phyloP scores from a whole-genome alignment of 345 rosid species.

The Cardamine occulta region DNA sequence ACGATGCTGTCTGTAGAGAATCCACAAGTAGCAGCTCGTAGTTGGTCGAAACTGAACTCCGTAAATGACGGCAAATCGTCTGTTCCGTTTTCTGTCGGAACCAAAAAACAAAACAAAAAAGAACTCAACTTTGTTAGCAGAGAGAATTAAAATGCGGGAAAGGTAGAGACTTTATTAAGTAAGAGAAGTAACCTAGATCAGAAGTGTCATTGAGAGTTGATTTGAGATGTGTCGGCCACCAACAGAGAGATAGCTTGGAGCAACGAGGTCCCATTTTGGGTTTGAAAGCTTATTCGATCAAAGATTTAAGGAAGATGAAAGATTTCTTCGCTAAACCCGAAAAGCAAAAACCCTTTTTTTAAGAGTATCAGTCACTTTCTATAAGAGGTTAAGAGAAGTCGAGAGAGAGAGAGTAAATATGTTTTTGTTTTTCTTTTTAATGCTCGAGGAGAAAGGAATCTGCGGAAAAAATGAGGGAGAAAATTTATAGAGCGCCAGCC shows the following conservation, averaged over 20 bases:
- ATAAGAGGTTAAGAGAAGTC: conserved; percentile 21
- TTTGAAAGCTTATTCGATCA: conserved; percentile 13
- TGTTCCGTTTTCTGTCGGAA: conserved; percentile 57
- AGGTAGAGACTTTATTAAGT: conserved; percentile 23
- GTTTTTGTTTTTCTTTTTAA: not conserved
- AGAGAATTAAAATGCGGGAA: conserved; percentile 28
- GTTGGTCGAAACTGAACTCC: conserved; percentile 70
- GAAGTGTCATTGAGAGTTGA: conserved; percentile 62
- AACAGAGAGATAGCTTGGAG: conserved; percentile 87
- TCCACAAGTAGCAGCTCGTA: conserved; percentile 66
- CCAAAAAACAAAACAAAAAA: not conserved
- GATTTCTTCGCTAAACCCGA: conserved; percentile 27
- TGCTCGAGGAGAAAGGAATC: conserved; percentile 39
- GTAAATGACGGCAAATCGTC: conserved; percentile 60
- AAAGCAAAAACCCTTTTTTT: conserved; percentile 41
- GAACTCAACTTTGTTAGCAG: conserved; percentile 8
- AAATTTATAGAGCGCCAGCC: conserved; percentile 34
- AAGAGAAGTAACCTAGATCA: conserved; percentile 62
- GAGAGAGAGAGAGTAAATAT: conserved; percentile 12
- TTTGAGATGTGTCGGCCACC: conserved; percentile 79
- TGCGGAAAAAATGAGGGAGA: conserved; percentile 37
- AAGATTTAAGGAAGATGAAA: conserved; percentile 17
- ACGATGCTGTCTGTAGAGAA: conserved; percentile 73
- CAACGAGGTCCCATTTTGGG: conserved; percentile 87
- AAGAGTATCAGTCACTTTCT: conserved; percentile 21